Evolutionary conservation across 805 yeast genomes (phyloP).

Genomic region (Hanseniaspora jakobsenii): DNA sequence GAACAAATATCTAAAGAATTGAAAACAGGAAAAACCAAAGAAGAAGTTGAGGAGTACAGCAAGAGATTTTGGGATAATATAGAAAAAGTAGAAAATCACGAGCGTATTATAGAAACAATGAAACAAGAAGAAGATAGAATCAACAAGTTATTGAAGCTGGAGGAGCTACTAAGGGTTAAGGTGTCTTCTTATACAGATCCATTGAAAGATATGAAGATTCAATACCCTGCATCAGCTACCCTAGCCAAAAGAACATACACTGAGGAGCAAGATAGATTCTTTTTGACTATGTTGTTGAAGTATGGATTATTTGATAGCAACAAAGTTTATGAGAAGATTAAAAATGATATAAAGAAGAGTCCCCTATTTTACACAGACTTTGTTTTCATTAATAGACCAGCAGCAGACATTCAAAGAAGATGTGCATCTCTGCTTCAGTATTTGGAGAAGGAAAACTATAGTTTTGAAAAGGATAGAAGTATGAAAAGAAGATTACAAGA

Average conservation of each 20-base stretch:
- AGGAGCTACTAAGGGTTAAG: constrained; percentile 67
- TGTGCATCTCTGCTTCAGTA: constrained; percentile 67
- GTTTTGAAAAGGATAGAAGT: constrained; percentile 22
- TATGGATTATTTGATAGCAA: constrained; percentile 72
- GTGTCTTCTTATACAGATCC: constrained; percentile 62
- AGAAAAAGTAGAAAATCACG: constrained; percentile 77
- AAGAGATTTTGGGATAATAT: constrained; percentile 70
- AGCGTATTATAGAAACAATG: constrained; percentile 64
- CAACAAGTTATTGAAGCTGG: constrained; percentile 51
- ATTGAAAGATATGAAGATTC: constrained; percentile 59
- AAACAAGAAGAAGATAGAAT: constrained; percentile 83
- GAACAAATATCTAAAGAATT: constrained; percentile 63
- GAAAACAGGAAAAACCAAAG: constrained; percentile 60
- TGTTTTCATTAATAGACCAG: constrained; percentile 68
- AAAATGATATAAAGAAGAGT: constrained; percentile 59
- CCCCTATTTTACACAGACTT: constrained; percentile 79
- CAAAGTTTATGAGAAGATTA: constrained; percentile 65
- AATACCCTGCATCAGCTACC: constrained; percentile 54
- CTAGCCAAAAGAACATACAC: constrained; percentile 57
- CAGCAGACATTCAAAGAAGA: constrained; percentile 69
- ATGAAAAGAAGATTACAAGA: constrained; percentile 21
- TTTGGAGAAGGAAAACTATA: constrained; percentile 56
- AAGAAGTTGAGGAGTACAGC: constrained; percentile 69
- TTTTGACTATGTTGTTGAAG: constrained; percentile 65
- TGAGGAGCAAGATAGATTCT: constrained; percentile 83